Evolutionary conservation across 2,329 filamentous ascomycete species (phyloP).

Genomic region (Fusarium gaditjirri): DNA sequence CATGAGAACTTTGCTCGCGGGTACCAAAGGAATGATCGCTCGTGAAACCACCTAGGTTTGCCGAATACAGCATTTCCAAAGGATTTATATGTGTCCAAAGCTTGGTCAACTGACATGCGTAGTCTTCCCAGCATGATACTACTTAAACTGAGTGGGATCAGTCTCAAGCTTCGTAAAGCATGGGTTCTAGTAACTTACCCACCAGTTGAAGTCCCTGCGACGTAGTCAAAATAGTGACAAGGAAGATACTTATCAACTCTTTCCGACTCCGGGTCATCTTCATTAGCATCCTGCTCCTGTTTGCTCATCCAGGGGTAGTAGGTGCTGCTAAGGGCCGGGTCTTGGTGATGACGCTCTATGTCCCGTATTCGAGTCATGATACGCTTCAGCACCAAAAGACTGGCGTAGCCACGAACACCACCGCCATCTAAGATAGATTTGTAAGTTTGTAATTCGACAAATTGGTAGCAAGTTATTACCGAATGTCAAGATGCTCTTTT

Average conservation of each 20-base stretch:
- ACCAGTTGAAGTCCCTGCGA: background rate
- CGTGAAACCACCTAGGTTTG: slow-evolving; percentile 9
- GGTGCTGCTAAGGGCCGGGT: background rate
- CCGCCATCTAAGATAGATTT: background rate
- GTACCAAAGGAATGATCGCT: background rate
- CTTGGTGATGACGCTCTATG: accelerated
- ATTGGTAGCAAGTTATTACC: background rate
- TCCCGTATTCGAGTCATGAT: background rate
- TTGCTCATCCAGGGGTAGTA: background rate
- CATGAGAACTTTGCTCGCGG: slow-evolving; percentile 8
- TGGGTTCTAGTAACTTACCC: background rate
- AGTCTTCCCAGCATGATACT: background rate
- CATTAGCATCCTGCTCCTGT: accelerated
- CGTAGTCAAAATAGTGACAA: background rate
- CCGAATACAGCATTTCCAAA: background rate
- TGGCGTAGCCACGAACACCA: background rate
- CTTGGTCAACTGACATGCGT: background rate
- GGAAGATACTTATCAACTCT: background rate
- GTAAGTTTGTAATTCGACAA: background rate
- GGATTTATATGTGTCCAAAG: accelerated
- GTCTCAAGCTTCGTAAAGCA: accelerated
- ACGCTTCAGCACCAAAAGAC: accelerated
- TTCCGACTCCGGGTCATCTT: background rate
- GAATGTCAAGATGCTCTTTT: background rate
- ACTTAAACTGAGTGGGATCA: accelerated